Conservation (phyloP, 805 yeast species). For the Metschnikowia amazonensis region DNA sequence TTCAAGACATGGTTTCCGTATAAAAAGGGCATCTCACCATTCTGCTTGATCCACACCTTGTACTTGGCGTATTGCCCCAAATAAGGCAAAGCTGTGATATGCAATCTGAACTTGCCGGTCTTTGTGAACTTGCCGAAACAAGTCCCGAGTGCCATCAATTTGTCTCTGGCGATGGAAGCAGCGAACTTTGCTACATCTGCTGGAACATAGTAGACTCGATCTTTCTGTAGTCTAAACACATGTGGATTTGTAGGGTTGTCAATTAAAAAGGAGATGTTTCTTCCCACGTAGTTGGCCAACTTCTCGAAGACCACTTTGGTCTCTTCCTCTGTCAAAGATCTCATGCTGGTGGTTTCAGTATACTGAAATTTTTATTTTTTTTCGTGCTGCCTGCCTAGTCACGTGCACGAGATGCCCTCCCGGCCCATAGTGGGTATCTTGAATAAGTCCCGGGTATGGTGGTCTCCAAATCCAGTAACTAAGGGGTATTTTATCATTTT, state of each 20-base stretch:
- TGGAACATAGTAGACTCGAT: slow-evolving; percentile 89
- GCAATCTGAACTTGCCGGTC: slow-evolving; percentile 93
- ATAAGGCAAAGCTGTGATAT: slow-evolving; percentile 83
- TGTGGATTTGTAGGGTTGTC: slow-evolving; percentile 86
- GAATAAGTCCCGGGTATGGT: too few species aligned
- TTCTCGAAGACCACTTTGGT: slow-evolving; percentile 95
- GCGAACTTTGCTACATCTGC: slow-evolving; percentile 82
- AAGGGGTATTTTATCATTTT: too few species aligned
- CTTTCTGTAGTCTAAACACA: slow-evolving; percentile 93
- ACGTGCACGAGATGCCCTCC: slow-evolving; percentile 10
- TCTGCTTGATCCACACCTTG: slow-evolving; percentile 93
- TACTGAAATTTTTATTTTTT: slow-evolving; percentile 8
- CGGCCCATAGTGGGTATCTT: not conserved
- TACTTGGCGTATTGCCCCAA: slow-evolving; percentile 85
- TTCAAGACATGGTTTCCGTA: slow-evolving; percentile 95
- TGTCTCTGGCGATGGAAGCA: slow-evolving; percentile 82
- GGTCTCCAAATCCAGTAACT: too few species aligned
- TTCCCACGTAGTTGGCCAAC: slow-evolving; percentile 93
- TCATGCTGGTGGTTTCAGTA: slow-evolving; percentile 47
- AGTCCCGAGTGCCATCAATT: slow-evolving; percentile 87
- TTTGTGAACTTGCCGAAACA: slow-evolving; percentile 97
- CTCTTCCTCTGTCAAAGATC: slow-evolving; percentile 95
- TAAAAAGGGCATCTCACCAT: slow-evolving; percentile 97
- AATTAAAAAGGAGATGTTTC: slow-evolving; percentile 83
- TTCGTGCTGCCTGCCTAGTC: slow-evolving; percentile 8